These are phyloP conservation scores for Solanum stenotomum DNA, from an alignment of 257 asterid genomes.

Conservation along the genomic window DNA sequence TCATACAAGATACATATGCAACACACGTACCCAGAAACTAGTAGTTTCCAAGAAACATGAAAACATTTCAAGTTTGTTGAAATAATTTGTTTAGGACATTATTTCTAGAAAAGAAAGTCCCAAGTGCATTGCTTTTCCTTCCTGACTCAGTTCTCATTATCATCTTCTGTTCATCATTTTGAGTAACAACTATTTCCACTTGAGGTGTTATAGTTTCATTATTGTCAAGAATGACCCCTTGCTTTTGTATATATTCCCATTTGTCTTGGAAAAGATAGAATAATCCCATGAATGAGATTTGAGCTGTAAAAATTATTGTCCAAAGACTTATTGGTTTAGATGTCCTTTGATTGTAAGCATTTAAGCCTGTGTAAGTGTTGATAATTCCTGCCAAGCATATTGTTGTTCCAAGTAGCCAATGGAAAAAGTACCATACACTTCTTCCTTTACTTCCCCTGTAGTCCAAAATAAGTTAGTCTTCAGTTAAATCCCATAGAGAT, in stretches of 20 bases:
- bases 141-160: slow-evolving; percentile 19
- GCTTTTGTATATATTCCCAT: slow-evolving; percentile 67
- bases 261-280: slow-evolving; percentile 77
- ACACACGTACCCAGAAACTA: too few relatives aligned
- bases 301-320: slow-evolving; percentile 62
- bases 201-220: neutral
- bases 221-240: slow-evolving; percentile 24
- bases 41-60: neutral
- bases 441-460: slow-evolving; percentile 53
- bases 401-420: slow-evolving; percentile 72
- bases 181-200: slow-evolving; percentile 9
- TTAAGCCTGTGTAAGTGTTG: slow-evolving; percentile 63
- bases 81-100: slow-evolving; percentile 66
- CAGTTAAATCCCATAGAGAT: neutral
- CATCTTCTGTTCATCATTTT: neutral
- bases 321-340: slow-evolving; percentile 45
- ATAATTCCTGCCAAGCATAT: slow-evolving; percentile 44
- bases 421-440: slow-evolving; percentile 53
- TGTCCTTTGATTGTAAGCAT: slow-evolving; percentile 51
- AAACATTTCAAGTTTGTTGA: slow-evolving; percentile 41
- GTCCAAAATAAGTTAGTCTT: neutral
- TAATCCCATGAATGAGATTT: slow-evolving; percentile 59
- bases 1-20: too few relatives aligned
- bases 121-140: slow-evolving; percentile 76
- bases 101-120: slow-evolving; percentile 49